A percentile compares a stretch with the other conserved stretches of the same genome.
Evolutionary conservation across 345 rosid genomes (phyloP).

Genomic region (Physaria fendleri): DNA sequence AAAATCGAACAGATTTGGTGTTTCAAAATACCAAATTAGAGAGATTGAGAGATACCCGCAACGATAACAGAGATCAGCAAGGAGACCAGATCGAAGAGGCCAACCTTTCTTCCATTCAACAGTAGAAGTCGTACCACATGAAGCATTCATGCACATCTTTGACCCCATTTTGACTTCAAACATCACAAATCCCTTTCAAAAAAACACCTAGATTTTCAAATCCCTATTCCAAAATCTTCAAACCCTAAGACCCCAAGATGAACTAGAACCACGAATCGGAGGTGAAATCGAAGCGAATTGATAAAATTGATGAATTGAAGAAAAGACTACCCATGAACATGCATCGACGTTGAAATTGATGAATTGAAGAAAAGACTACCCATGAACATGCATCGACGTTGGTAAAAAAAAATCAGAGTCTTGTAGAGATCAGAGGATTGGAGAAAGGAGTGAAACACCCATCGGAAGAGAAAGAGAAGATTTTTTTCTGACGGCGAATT

Average conservation of each 20-base stretch:
- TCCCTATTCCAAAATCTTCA: slow-evolving; percentile 12
- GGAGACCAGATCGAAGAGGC: slow-evolving; percentile 78
- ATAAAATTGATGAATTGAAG: not conserved
- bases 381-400: slow-evolving; percentile 34
- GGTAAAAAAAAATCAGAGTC: slow-evolving; percentile 14
- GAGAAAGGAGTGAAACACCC: not conserved
- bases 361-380: not conserved
- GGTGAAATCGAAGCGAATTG: slow-evolving; percentile 31
- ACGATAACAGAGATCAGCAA: slow-evolving; percentile 64
- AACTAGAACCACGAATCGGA: slow-evolving; percentile 4
- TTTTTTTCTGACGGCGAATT: slow-evolving; percentile 23
- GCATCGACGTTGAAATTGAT: slow-evolving; percentile 28
- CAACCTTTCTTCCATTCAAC: slow-evolving; percentile 81
- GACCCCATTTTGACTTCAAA: slow-evolving; percentile 42
- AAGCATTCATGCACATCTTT: slow-evolving; percentile 77
- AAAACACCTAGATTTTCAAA: not conserved
- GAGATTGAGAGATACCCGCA: slow-evolving; percentile 62
- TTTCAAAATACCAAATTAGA: not conserved
- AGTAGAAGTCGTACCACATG: slow-evolving; percentile 43
- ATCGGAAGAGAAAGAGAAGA: not conserved
- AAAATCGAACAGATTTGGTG: not conserved
- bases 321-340: slow-evolving; percentile 20
- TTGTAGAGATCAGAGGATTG: slow-evolving; percentile 3
- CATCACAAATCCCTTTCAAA: not conserved
- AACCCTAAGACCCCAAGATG: slow-evolving; percentile 11